phyloP scores from a whole-genome alignment of 768 basidiomycete species.

The Russula virescens region DNA sequence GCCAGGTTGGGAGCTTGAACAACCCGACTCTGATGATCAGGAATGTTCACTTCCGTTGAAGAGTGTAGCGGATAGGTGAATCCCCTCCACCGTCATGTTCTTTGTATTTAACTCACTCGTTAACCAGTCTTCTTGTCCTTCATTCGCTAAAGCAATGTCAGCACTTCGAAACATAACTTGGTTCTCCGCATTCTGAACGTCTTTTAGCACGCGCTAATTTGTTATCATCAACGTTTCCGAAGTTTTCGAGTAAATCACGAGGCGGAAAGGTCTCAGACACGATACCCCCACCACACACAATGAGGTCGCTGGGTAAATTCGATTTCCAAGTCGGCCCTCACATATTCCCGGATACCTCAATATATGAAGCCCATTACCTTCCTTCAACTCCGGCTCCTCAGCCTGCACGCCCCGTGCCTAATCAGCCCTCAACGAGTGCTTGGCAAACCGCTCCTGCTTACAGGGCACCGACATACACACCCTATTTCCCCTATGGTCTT shows the following conservation, averaged over 20 bases:
- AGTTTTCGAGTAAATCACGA: slow-evolving; percentile 62
- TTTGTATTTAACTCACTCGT: slow-evolving; percentile 2
- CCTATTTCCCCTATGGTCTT: slow-evolving; percentile 1
- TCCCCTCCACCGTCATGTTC: neutral
- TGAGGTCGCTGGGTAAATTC: slow-evolving; percentile 60
- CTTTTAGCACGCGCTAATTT: slow-evolving; percentile 62
- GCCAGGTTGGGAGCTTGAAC: slow-evolving; percentile 56
- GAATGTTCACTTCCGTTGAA: slow-evolving; percentile 34
- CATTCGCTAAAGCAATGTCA: slow-evolving; percentile 70
- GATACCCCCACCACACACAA: slow-evolving; percentile 58
- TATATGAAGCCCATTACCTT: slow-evolving; percentile 73
- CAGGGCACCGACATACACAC: slow-evolving; percentile 14
- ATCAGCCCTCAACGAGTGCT: slow-evolving; percentile 26
- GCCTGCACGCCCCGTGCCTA: slow-evolving; percentile 24
- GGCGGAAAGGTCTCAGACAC: slow-evolving; percentile 50
- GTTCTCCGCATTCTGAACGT: slow-evolving; percentile 18
- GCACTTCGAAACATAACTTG: slow-evolving; percentile 17
- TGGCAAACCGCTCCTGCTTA: slow-evolving; percentile 17
- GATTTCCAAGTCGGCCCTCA: slow-evolving; percentile 74
- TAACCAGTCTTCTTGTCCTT: slow-evolving; percentile 49
- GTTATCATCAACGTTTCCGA: slow-evolving; percentile 59
- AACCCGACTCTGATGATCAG: slow-evolving; percentile 39
- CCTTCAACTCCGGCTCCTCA: slow-evolving; percentile 29
- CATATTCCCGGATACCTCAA: slow-evolving; percentile 55
- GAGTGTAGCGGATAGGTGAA: slow-evolving; percentile 55